Conservation (phyloP, 1,139 yeast genomes). For the Tardiomyces blankii region DNA sequence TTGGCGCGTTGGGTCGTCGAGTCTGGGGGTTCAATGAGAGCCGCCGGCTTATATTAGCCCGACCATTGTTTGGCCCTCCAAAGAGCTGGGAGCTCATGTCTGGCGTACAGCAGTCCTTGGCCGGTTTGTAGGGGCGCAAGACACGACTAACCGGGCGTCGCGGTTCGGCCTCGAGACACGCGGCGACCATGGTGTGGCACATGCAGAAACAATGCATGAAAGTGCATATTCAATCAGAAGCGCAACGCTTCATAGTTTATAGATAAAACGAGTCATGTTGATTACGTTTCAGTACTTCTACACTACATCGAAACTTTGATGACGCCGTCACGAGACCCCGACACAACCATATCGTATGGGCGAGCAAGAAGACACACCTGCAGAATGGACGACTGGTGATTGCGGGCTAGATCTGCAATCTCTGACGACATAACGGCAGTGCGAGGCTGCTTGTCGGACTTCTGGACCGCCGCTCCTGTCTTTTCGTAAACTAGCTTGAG, state of each 20-base stretch:
- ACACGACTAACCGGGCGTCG: no score
- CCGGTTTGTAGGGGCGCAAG: no score
- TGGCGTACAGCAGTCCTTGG: no score
- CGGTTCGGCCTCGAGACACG: no score
- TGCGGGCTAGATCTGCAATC: conserved; percentile 28
- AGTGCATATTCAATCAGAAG: no score
- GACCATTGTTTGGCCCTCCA: neutral
- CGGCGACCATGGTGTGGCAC: no score
- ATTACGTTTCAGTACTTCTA: no score
- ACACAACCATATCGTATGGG: conserved; percentile 52
- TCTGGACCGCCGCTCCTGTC: conserved; percentile 4
- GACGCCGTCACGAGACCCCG: conserved; percentile 54
- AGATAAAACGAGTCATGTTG: no score
- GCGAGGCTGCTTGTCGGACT: conserved; percentile 18
- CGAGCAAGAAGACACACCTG: conserved; percentile 35
- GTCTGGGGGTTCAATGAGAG: neutral
- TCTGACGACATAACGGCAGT: conserved; percentile 27
- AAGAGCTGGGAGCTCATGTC: neutral
- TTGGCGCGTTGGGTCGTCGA: neutral
- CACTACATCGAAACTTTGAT: conserved; percentile 43
- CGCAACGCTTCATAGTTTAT: no score
- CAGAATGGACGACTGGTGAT: conserved; percentile 40
- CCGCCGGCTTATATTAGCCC: neutral
- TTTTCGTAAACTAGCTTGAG: conserved; percentile 13
- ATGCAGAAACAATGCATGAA: no score